A percentile compares a stretch with the other conserved stretches of the same genome.
phyloP scores from a whole-genome alignment of 169 alveolate genomes.

The Babesia sp. region DNA sequence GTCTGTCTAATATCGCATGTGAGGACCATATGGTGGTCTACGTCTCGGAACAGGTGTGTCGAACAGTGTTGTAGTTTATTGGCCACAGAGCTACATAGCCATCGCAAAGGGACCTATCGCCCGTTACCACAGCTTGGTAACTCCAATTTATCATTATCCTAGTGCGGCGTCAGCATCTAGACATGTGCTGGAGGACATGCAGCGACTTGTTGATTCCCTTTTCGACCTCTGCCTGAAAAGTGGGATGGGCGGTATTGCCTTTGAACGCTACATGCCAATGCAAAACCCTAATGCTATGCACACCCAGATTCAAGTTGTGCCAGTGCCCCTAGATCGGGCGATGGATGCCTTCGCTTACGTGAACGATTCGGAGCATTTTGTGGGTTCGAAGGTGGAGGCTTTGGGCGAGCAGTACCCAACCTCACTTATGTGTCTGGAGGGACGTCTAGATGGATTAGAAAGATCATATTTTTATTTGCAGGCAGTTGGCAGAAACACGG shows the following conservation, averaged over 20 bases:
- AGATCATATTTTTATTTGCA: conserved; percentile 60
- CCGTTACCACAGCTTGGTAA: conserved; percentile 44
- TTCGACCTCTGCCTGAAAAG: conserved; percentile 39
- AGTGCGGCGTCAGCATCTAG: conserved; percentile 42
- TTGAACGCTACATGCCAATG: conserved; percentile 67
- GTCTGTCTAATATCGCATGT: conserved; percentile 48
- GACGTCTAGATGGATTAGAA: conserved; percentile 3
- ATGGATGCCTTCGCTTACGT: conserved; percentile 51
- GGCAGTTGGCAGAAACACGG: conserved; percentile 39
- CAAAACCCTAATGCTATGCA: conserved; percentile 58
- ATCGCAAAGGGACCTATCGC: conserved; percentile 57
- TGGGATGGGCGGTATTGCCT: conserved; percentile 64
- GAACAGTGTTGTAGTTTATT: not conserved
- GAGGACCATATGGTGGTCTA: conserved; percentile 59
- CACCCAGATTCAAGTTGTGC: conserved; percentile 60
- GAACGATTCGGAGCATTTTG: conserved; percentile 33
- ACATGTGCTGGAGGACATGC: conserved; percentile 45
- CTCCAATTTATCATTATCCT: conserved; percentile 58
- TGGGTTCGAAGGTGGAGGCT: conserved; percentile 27
- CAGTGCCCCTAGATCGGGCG: conserved; percentile 60
- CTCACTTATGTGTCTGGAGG: conserved; percentile 20
- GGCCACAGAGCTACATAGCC: conserved; percentile 52
- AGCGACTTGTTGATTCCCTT: conserved; percentile 39
- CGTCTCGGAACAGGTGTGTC: conserved; percentile 51
- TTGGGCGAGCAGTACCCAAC: conserved; percentile 6